These are phyloP conservation scores for Cladosporium sp. DNA, from an alignment of 2,329 filamentous ascomycete species.

Conservation along the genomic window DNA sequence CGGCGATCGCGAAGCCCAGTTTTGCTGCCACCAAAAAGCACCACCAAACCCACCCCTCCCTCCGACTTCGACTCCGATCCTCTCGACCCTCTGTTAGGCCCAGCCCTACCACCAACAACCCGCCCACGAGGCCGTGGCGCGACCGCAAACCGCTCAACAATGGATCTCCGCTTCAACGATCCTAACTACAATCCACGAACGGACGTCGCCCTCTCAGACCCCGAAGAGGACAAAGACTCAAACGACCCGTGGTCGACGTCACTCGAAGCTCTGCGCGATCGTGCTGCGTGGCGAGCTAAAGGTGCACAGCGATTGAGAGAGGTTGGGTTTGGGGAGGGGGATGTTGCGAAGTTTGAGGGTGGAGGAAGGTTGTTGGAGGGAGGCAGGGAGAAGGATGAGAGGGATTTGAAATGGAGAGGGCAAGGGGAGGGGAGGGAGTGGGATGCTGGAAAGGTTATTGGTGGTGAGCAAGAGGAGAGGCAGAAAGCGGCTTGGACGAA, in stretches of 20 bases:
- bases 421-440: slow-evolving; percentile 58
- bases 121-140: slow-evolving; percentile 65
- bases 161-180: slow-evolving; percentile 72
- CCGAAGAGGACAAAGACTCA: slow-evolving; percentile 24
- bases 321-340: slow-evolving; percentile 73
- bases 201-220: slow-evolving; percentile 46
- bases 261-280: slow-evolving; percentile 71
- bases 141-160: slow-evolving; percentile 54
- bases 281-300: slow-evolving; percentile 70
- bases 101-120: slow-evolving; percentile 45
- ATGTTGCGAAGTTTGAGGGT: slow-evolving; percentile 68
- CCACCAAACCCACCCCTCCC: no score
- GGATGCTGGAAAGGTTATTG: slow-evolving; percentile 63
- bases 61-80: slow-evolving; percentile 38
- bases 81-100: slow-evolving; percentile 53
- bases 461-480: slow-evolving; percentile 40
- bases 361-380: slow-evolving; percentile 53
- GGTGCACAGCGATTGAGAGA: slow-evolving; percentile 71
- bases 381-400: slow-evolving; percentile 55
- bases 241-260: slow-evolving; percentile 74
- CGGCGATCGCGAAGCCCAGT: neutral
- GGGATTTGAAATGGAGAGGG: slow-evolving; percentile 39
- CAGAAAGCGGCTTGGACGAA: slow-evolving; percentile 47
- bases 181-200: slow-evolving; percentile 55
- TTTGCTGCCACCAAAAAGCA: neutral